Evolutionary conservation across 306 rosid genomes (phyloP), one percentile per base, ranked within the genome.

Genomic region (Begonia loranthoides): DNA sequence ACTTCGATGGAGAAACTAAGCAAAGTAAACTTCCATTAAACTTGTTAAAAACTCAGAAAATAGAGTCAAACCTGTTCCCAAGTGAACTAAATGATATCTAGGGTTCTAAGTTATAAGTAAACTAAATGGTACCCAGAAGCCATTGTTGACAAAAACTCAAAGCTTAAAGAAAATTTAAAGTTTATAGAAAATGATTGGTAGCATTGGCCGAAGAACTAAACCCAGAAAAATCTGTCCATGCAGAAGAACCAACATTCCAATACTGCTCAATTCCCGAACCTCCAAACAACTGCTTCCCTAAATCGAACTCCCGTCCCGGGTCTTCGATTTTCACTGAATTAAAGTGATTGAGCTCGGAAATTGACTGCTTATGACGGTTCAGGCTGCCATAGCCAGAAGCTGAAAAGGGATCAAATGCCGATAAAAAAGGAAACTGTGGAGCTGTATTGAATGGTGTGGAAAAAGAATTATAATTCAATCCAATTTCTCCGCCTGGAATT

Each of bases 281-380:
- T 76, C 55, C 36, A 28, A 28, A 28, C 36, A 28, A 28, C 36
- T 28, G 36, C 36, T 28, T 28, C 9, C 36, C 36, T 8, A 28
- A 2, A 28, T 28, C 36, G 36, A 28, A 28, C 6, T 28, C 36
- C 66, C 58, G 62, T 71, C 69, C 17, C 41, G 68, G 9, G 52
- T 78, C 94, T 64, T 82, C 93, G 74, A 77, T 74, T 58, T 86
- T 86, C 58, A 77, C 83, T 12, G 83, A 64, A 62, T 68, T 80
- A 64, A 68, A 14, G 56, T 78, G 78, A 17, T 55, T 13, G 39
- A 48, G 39, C 21, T 5, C 75, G 7, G 81, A 61, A 41, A 75
- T 52, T 9, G 78, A 63, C 14, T 58, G 73, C 78, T 66, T 66
- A 4, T 67, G 62, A 38, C 78, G 71, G 36, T 28, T 28, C 36